A percentile compares a stretch with the other conserved stretches of the same genome.
phyloP scores from a whole-genome alignment of 1,139 yeast genomes.

The Hyphopichia buzzinii region DNA sequence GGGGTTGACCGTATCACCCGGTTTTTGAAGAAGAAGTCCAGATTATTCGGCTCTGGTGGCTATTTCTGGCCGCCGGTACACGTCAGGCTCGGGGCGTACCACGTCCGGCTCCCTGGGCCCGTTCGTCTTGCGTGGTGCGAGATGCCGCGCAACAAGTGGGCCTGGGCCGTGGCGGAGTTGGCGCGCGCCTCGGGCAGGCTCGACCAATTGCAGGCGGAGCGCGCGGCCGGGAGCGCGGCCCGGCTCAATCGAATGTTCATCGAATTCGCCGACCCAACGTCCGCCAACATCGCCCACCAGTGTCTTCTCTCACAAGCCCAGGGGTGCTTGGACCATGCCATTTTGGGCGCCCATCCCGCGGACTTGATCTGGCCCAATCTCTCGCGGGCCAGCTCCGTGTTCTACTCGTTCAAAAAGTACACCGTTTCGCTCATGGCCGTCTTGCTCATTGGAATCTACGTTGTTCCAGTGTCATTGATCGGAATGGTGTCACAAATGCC shows the following conservation, averaged over 20 bases:
- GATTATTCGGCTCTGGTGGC: background rate
- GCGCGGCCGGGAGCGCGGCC: background rate
- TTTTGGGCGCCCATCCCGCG: constrained; percentile 52
- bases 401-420: constrained; percentile 33
- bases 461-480: constrained; percentile 68
- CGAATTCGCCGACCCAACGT: constrained; percentile 45
- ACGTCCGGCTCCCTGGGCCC: background rate
- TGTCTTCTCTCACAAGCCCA: constrained; percentile 44
- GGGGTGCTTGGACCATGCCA: constrained; percentile 39
- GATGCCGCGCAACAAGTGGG: background rate
- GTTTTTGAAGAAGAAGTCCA: constrained; percentile 8
- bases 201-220: background rate
- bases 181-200: background rate
- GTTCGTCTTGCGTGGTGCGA: background rate
- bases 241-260: constrained; percentile 34
- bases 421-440: constrained; percentile 44
- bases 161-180: constrained; percentile 1
- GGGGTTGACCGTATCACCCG: constrained; percentile 18
- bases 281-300: constrained; percentile 57
- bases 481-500: constrained; percentile 68
- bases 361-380: constrained; percentile 64
- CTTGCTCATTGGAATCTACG: constrained; percentile 56
- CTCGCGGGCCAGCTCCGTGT: constrained; percentile 29
- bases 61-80: background rate
- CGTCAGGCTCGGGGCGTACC: background rate